These are phyloP conservation scores for Lasiosphaeris hirsuta DNA, from an alignment of 495 filamentous ascomycete genomes.

Conservation along the genomic window DNA sequence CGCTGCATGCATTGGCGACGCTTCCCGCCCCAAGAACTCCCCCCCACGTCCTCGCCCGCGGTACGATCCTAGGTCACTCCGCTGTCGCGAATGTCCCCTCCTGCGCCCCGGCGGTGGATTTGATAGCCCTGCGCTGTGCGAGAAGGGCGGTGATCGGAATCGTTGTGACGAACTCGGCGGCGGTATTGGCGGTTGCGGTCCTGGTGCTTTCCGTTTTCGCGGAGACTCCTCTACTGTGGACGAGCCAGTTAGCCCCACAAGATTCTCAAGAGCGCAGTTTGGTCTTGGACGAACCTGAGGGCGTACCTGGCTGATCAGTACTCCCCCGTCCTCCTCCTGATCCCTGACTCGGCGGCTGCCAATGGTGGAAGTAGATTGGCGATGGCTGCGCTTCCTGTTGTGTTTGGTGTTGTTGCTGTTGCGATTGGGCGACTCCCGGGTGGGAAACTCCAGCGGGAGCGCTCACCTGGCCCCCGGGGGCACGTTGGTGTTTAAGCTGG, in stretches of 20 bases:
- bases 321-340: constrained; percentile 42
- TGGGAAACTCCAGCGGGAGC: constrained; percentile 27
- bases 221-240: constrained; percentile 59
- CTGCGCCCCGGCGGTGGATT: constrained; percentile 57
- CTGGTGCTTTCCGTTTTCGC: constrained; percentile 70
- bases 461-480: constrained; percentile 20
- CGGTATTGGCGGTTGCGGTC: constrained; percentile 56
- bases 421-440: constrained; percentile 28
- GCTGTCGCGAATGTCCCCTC: constrained; percentile 64
- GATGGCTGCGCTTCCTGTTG: constrained; percentile 45
- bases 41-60: constrained; percentile 39
- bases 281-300: constrained; percentile 63
- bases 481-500: constrained; percentile 34
- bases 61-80: constrained; percentile 61
- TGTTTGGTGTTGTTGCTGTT: constrained; percentile 29
- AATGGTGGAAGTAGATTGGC: constrained; percentile 88
- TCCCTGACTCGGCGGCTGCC: constrained; percentile 64
- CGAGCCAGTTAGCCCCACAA: constrained; percentile 47
- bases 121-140: constrained; percentile 52
- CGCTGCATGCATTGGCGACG: constrained; percentile 40
- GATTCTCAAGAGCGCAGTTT: constrained; percentile 50
- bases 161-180: constrained; percentile 51
- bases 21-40: constrained; percentile 35
- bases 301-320: constrained; percentile 59
- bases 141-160: constrained; percentile 55